These are phyloP conservation scores for Monilinia fructicola DNA, from an alignment of 2,329 filamentous ascomycete genomes.

Conservation along the genomic window DNA sequence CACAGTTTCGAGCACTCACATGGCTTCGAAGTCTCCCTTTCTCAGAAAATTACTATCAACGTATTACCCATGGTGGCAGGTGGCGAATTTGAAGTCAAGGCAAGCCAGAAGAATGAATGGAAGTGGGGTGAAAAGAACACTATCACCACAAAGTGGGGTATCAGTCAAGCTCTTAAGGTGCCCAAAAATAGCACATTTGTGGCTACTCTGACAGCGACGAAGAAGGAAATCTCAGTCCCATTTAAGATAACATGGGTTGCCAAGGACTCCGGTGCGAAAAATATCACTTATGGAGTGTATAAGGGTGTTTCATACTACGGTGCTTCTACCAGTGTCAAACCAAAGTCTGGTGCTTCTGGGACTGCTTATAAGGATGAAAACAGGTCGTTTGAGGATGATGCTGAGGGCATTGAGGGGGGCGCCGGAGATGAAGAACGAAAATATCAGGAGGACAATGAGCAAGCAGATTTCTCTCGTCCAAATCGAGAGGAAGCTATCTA, in stretches of 20 bases:
- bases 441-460: background rate
- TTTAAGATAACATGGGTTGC: conserved; percentile 1
- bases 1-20: background rate
- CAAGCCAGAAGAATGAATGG: conserved; percentile 6
- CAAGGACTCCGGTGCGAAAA: conserved; percentile 6
- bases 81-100: conserved; percentile 3
- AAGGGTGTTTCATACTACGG: conserved; percentile 2
- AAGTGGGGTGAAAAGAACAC: conserved; percentile 7
- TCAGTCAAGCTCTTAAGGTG: conserved; percentile 15
- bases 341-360: background rate
- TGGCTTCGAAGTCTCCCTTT: conserved; percentile 3
- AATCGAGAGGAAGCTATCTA: background rate
- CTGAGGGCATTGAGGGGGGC: background rate
- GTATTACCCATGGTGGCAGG: background rate
- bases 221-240: background rate
- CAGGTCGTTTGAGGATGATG: background rate
- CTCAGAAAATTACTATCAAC: background rate
- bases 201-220: conserved; percentile 9
- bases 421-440: background rate
- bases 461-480: background rate
- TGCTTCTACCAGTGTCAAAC: conserved; percentile 4
- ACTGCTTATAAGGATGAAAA: background rate
- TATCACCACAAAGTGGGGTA: conserved; percentile 10
- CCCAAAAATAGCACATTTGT: background rate
- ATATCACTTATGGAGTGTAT: background rate